These are phyloP conservation scores for Penicillium polonicum DNA, from an alignment of 2,329 filamentous ascomycete genomes.

Conservation along the genomic window DNA sequence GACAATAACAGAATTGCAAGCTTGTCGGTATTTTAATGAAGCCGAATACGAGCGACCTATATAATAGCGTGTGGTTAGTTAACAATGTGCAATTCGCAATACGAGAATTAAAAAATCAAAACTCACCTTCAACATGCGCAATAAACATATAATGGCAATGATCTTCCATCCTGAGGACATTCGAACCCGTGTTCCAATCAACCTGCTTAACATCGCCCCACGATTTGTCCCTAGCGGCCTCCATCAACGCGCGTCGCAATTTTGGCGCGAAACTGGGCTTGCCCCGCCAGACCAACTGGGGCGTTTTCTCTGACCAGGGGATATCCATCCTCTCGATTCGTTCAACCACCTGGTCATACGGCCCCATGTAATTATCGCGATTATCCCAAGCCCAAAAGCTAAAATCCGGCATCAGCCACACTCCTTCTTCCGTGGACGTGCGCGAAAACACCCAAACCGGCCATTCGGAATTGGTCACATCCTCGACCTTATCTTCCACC, in stretches of 20 bases:
- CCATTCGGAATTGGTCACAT: constrained; percentile 36
- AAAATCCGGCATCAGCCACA: constrained; percentile 55
- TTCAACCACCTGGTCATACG: constrained; percentile 39
- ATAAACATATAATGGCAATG: constrained; percentile 56
- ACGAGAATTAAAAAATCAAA: background rate
- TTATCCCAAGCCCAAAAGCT: constrained; percentile 53
- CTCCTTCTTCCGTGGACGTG: constrained; percentile 40
- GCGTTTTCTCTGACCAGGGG: constrained; percentile 39
- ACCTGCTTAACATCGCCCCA: constrained; percentile 51
- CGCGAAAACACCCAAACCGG: constrained; percentile 47
- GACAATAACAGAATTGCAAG: constrained; percentile 50
- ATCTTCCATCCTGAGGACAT: constrained; percentile 51
- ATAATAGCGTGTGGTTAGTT: background rate
- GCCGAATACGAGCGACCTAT: constrained; percentile 49
- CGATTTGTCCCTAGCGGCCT: constrained; percentile 39
- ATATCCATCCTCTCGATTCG: constrained; percentile 29
- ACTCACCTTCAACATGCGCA: constrained; percentile 52
- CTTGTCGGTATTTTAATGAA: constrained; percentile 52
- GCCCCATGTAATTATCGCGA: constrained; percentile 34
- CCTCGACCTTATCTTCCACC: constrained; percentile 45
- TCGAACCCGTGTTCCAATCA: constrained; percentile 40
- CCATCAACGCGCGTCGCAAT: constrained; percentile 42
- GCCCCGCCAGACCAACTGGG: constrained; percentile 51
- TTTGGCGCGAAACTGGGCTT: constrained; percentile 45
- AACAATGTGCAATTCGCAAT: background rate